These are phyloP conservation scores for Hyparrhenia diplandra DNA, from an alignment of 176 grass and related monocot genomes.

Conservation along the genomic window DNA sequence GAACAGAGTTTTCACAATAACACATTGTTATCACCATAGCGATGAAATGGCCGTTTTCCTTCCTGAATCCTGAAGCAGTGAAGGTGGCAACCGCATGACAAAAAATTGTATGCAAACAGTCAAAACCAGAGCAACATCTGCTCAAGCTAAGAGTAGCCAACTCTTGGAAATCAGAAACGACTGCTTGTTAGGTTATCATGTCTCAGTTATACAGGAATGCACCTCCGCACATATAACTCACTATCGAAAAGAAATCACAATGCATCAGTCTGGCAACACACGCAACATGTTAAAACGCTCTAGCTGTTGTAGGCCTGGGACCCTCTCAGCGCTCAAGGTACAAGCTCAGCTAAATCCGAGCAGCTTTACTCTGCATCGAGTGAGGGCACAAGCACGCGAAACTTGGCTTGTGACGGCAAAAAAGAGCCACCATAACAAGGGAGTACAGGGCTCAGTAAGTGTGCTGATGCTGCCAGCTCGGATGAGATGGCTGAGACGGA, in stretches of 20 bases:
- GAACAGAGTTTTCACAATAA: too few relatives aligned
- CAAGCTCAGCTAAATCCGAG: slow-evolving; percentile 40
- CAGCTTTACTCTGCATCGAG: slow-evolving; percentile 16
- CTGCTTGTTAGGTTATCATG: slow-evolving; percentile 35
- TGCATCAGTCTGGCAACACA: slow-evolving; percentile 22
- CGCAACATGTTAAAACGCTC: slow-evolving; percentile 43
- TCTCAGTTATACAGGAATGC: slow-evolving; percentile 39
- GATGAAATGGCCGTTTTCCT: too few relatives aligned
- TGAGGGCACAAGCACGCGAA: neutral
- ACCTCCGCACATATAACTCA: slow-evolving; percentile 21
- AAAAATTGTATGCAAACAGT: neutral
- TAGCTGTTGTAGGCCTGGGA: slow-evolving; percentile 22
- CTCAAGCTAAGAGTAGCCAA: neutral
- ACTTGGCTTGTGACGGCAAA: slow-evolving; percentile 2
- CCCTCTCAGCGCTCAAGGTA: slow-evolving; percentile 33
- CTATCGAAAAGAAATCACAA: slow-evolving; percentile 34
- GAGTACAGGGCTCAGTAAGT: slow-evolving; percentile 51
- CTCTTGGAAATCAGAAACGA: slow-evolving; percentile 24
- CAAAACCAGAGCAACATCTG: neutral
- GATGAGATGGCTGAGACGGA: slow-evolving; percentile 54
- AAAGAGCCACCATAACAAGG: slow-evolving; percentile 8
- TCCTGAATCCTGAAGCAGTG: too few relatives aligned
- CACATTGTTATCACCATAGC: too few relatives aligned
- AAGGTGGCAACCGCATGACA: too few relatives aligned
- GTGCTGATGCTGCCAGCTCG: slow-evolving; percentile 36